Evolutionary conservation across 345 rosid genomes (phyloP).

Genomic region (Abelmoschus esculentus): DNA sequence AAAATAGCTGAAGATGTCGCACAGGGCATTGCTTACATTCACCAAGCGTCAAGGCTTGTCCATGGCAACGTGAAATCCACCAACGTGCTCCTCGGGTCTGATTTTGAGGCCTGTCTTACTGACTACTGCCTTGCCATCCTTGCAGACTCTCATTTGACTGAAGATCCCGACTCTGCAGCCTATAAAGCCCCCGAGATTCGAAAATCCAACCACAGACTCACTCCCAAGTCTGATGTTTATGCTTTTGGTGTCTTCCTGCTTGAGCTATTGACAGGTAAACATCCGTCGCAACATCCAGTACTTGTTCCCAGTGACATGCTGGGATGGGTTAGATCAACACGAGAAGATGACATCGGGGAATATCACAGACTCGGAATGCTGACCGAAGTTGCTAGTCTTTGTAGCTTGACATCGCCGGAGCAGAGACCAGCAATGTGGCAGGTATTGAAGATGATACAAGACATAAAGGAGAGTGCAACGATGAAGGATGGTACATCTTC

Average conservation of each 20-base stretch:
- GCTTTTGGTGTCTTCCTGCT: slow-evolving; percentile 71
- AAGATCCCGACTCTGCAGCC: slow-evolving; percentile 58
- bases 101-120: slow-evolving; percentile 86
- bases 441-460: slow-evolving; percentile 72
- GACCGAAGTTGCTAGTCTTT: slow-evolving; percentile 71
- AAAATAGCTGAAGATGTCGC: slow-evolving; percentile 95
- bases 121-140: slow-evolving; percentile 70
- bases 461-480: slow-evolving; percentile 60
- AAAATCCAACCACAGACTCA: slow-evolving; percentile 42
- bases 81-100: slow-evolving; percentile 75
- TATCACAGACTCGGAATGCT: slow-evolving; percentile 65
- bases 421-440: slow-evolving; percentile 89
- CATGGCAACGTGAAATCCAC: slow-evolving; percentile 86
- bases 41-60: slow-evolving; percentile 65
- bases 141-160: slow-evolving; percentile 45
- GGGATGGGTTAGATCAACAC: slow-evolving; percentile 72
- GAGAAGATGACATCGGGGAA: slow-evolving; percentile 47
- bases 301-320: slow-evolving; percentile 71
- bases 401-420: slow-evolving; percentile 77
- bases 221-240: slow-evolving; percentile 71
- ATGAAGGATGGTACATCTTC: slow-evolving; percentile 29
- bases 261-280: slow-evolving; percentile 79
- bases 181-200: slow-evolving; percentile 80
- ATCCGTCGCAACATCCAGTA: slow-evolving; percentile 74
- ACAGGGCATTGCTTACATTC: slow-evolving; percentile 72